These are phyloP conservation scores for Zasmidium angulare DNA, from an alignment of 2,329 filamentous ascomycete genomes.

Conservation along the genomic window DNA sequence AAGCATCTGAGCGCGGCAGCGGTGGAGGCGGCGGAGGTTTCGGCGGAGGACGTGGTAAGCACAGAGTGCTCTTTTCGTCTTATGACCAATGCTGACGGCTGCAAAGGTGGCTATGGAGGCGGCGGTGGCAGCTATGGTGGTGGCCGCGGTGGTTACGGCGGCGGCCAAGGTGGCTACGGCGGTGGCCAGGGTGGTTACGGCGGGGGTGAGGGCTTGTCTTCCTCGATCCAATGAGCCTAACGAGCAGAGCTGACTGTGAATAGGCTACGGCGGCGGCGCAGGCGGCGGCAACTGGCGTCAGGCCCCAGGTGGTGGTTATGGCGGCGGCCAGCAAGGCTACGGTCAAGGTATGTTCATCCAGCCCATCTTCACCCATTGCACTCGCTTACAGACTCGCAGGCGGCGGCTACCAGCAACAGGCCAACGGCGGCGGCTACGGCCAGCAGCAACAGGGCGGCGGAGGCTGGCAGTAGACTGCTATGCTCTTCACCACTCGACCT, in stretches of 20 bases:
- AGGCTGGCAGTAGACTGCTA: constrained; percentile 13
- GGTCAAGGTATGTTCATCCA: constrained; percentile 20
- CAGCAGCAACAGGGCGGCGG: constrained; percentile 28
- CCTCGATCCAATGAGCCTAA: no score
- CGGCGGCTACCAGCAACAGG: constrained; percentile 30
- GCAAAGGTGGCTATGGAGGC: constrained; percentile 20
- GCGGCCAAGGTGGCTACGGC: constrained; percentile 23
- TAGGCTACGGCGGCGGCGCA: constrained; percentile 31
- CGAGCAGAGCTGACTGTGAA: constrained; percentile 8
- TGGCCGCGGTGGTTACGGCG: constrained; percentile 29
- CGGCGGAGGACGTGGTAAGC: constrained; percentile 37
- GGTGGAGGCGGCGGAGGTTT: constrained; percentile 58
- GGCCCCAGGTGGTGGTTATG: constrained; percentile 25
- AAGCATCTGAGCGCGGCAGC: constrained; percentile 77
- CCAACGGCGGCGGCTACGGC: constrained; percentile 29
- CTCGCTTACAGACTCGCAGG: constrained; percentile 23
- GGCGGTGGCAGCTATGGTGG: constrained; percentile 24
- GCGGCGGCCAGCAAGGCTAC: constrained; percentile 19
- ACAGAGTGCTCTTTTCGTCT: not conserved
- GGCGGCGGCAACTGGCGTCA: constrained; percentile 30
- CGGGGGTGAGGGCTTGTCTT: not conserved
- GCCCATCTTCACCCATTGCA: not conserved
- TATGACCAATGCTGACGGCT: not conserved
- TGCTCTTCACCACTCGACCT: not conserved
- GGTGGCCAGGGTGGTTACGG: constrained; percentile 24